Percentiles rank a stretch among this genome's conserved stretches.
These are phyloP conservation scores for Maudiozyma saulgeensis DNA, from an alignment of 805 yeast genomes.

Conservation along the genomic window DNA sequence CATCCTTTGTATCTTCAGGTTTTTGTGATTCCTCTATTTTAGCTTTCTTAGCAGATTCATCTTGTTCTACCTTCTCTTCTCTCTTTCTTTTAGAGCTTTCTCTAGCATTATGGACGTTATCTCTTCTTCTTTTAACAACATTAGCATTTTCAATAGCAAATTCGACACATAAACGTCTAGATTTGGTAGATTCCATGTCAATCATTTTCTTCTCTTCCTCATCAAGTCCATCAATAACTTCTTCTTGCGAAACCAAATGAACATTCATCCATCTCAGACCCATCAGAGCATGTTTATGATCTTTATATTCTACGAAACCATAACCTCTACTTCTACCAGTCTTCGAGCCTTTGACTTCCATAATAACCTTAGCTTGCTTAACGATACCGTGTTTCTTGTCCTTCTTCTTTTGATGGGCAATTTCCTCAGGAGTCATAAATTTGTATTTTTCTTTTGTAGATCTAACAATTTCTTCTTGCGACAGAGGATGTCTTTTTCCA, in stretches of 20 bases:
- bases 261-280: constrained; percentile 96
- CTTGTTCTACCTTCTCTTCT: constrained; percentile 16
- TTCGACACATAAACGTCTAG: constrained; percentile 80
- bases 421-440: constrained; percentile 32
- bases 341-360: constrained; percentile 81
- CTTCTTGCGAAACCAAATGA: constrained; percentile 67
- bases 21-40: constrained; percentile 16
- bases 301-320: constrained; percentile 88
- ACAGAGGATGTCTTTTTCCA: constrained; percentile 67
- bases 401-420: constrained; percentile 36
- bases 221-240: constrained; percentile 57
- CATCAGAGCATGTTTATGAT: constrained; percentile 89
- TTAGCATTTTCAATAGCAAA: constrained; percentile 94
- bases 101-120: constrained; percentile 41
- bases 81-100: constrained; percentile 26
- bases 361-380: constrained; percentile 84
- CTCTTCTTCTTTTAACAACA: constrained; percentile 84
- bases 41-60: constrained; percentile 11
- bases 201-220: constrained; percentile 57
- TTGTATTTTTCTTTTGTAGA: constrained; percentile 58
- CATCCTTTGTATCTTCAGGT: constrained; percentile 21
- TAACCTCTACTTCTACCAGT: constrained; percentile 92
- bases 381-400: constrained; percentile 83
- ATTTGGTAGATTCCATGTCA: constrained; percentile 43
- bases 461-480: constrained; percentile 79